Conservation (phyloP, 1,284 basidiomycete species). For the Trichosporon sp. region DNA sequence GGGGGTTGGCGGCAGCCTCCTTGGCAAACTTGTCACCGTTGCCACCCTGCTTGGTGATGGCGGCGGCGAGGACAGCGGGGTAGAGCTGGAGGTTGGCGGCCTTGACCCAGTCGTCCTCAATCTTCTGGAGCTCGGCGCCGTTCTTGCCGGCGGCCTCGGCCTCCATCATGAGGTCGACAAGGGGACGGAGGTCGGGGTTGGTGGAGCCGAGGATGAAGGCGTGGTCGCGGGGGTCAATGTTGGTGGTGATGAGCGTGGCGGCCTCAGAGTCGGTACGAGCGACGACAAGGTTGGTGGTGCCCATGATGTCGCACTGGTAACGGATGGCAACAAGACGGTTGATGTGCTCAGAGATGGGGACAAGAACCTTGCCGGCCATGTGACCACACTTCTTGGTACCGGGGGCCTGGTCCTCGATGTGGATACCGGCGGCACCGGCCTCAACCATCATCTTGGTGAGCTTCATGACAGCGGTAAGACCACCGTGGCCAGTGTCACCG, state of each 20-base stretch:
- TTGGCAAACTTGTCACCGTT: constrained; percentile 50
- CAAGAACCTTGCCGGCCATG: constrained; percentile 72
- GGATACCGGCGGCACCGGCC: constrained; percentile 71
- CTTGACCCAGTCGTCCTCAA: constrained; percentile 85
- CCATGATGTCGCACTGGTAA: constrained; percentile 78
- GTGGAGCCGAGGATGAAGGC: constrained; percentile 93
- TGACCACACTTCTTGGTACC: constrained; percentile 63
- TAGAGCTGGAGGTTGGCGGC: constrained; percentile 79
- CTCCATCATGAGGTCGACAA: constrained; percentile 79
- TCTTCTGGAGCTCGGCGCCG: constrained; percentile 76
- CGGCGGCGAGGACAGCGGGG: constrained; percentile 71
- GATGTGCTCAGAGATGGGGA: constrained; percentile 73
- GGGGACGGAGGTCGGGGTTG: constrained; percentile 68
- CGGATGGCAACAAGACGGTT: constrained; percentile 76
- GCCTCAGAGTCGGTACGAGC: constrained; percentile 82
- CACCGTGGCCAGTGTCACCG: constrained; percentile 75
- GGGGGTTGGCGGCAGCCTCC: constrained; percentile 55
- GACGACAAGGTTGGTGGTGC: constrained; percentile 72
- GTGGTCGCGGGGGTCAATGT: constrained; percentile 96
- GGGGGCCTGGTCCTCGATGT: constrained; percentile 76
- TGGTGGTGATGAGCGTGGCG: constrained; percentile 92
- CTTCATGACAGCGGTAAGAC: constrained; percentile 94
- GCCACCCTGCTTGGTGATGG: constrained; percentile 68
- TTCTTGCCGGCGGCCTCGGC: constrained; percentile 79
- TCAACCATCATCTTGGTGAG: constrained; percentile 79